phyloP scores from a whole-genome alignment of 2,329 filamentous ascomycete genomes.

The Elsinoe necatrix region DNA sequence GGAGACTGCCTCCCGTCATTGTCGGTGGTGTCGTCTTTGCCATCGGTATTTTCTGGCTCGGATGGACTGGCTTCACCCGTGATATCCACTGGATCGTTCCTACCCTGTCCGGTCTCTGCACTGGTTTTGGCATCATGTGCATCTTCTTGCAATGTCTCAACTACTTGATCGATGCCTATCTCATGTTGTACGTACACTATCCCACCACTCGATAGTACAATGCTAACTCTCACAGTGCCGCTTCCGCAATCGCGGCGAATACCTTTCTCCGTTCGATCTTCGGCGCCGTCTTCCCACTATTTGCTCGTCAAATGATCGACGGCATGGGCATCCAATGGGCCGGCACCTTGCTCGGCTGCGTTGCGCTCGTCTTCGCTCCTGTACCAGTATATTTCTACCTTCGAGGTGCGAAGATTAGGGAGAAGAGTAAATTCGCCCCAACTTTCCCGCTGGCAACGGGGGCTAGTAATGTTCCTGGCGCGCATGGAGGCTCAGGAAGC shows the following conservation, averaged over 20 bases:
- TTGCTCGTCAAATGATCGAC: constrained; percentile 47
- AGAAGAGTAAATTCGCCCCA: constrained; percentile 37
- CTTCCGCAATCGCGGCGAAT: constrained; percentile 48
- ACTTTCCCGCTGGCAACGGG: constrained; percentile 21
- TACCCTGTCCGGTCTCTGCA: constrained; percentile 41
- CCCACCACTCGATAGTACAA: not conserved
- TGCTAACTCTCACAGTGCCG: constrained; percentile 40
- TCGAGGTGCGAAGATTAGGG: constrained; percentile 37
- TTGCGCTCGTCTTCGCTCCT: constrained; percentile 36
- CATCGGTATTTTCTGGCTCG: constrained; percentile 30
- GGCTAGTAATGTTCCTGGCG: constrained; percentile 2
- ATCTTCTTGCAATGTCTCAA: constrained; percentile 52
- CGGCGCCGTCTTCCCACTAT: constrained; percentile 46
- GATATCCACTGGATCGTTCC: constrained; percentile 33
- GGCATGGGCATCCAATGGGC: constrained; percentile 45
- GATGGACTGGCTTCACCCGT: constrained; percentile 27
- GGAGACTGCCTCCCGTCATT: constrained; percentile 48
- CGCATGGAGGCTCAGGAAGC: not conserved
- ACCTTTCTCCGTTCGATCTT: constrained; percentile 46
- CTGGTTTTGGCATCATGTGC: constrained; percentile 49
- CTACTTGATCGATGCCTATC: constrained; percentile 52
- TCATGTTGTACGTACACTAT: constrained; percentile 38
- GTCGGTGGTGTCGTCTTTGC: constrained; percentile 37
- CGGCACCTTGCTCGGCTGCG: constrained; percentile 37
- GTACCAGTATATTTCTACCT: constrained; percentile 39